Evolutionary conservation across 352 stramenopile genomes (phyloP).

Genomic region (Phytophthora brassicae): DNA sequence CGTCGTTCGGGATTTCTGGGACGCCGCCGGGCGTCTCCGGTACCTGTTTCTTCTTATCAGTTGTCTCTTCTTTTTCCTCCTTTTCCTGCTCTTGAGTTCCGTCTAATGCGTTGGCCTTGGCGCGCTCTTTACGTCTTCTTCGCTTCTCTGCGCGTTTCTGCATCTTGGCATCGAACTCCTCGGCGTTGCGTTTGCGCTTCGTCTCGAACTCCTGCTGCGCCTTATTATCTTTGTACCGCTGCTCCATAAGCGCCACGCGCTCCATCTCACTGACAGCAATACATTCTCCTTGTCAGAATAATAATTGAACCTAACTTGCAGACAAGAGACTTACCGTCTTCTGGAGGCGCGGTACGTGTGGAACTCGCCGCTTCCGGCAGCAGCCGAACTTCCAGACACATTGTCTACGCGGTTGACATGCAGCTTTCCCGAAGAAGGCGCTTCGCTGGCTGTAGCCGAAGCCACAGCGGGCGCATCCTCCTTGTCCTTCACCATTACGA

Average conservation of each 20-base stretch:
- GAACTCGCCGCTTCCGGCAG: constrained; percentile 95
- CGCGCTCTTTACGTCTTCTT: constrained; percentile 69
- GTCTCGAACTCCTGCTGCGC: constrained; percentile 67
- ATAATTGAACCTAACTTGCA: neutral
- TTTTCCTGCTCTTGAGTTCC: constrained; percentile 21
- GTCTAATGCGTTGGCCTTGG: constrained; percentile 47
- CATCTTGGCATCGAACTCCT: constrained; percentile 69
- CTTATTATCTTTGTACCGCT: constrained; percentile 67
- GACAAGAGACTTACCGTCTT: constrained; percentile 49
- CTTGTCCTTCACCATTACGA: no score
- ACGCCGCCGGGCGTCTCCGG: constrained; percentile 71
- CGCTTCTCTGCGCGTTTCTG: constrained; percentile 81
- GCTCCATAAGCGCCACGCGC: constrained; percentile 90
- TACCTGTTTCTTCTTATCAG: constrained; percentile 22
- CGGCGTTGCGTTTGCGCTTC: constrained; percentile 61
- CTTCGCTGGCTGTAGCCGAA: neutral
- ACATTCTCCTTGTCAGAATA: neutral
- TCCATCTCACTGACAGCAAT: constrained; percentile 79
- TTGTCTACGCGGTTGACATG: constrained; percentile 90
- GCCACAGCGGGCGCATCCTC: no score
- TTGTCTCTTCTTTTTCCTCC: constrained; percentile 24
- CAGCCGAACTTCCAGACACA: constrained; percentile 93
- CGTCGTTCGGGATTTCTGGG: constrained; percentile 78
- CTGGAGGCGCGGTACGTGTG: constrained; percentile 96
- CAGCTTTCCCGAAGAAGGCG: constrained; percentile 35